These are phyloP conservation scores for Hymenoscyphus scutula DNA, from an alignment of 2,329 filamentous ascomycete species.

Conservation along the genomic window DNA sequence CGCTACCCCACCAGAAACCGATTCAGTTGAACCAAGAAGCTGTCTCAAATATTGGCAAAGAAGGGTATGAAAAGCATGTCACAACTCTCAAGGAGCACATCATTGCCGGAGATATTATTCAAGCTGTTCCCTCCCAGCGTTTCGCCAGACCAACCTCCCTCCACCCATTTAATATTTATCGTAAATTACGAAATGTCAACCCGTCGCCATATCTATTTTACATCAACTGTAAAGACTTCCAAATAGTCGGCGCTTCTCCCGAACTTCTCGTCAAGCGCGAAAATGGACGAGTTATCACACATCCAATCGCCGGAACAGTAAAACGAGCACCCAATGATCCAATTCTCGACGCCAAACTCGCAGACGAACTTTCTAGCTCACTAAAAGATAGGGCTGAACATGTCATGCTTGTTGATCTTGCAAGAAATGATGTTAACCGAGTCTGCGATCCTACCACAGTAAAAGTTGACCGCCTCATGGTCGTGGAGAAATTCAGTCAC, in stretches of 20 bases:
- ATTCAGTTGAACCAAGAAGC: conserved; percentile 75
- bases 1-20: conserved; percentile 72
- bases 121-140: conserved; percentile 92
- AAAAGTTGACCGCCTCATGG: conserved; percentile 90
- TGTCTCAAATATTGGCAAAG: conserved; percentile 84
- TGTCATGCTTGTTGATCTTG: conserved; percentile 96
- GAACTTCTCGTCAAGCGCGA: conserved; percentile 94
- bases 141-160: conserved; percentile 85
- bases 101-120: conserved; percentile 88
- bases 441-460: conserved; percentile 90
- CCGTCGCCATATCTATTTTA: conserved; percentile 98
- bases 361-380: conserved; percentile 71
- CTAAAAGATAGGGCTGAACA: conserved; percentile 93
- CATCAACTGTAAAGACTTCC: conserved; percentile 85
- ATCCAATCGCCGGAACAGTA: conserved; percentile 95
- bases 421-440: conserved; percentile 93
- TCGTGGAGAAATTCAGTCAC: conserved; percentile 90
- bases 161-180: conserved; percentile 98
- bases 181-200: conserved; percentile 93
- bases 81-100: conserved; percentile 87
- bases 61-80: conserved; percentile 90
- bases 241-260: conserved; percentile 91
- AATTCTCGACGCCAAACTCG: conserved; percentile 78
- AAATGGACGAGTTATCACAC: conserved; percentile 82
- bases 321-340: conserved; percentile 77